Evolutionary conservation across 1,284 basidiomycete genomes (phyloP).

Genomic region (Trichosporon ovoides): DNA sequence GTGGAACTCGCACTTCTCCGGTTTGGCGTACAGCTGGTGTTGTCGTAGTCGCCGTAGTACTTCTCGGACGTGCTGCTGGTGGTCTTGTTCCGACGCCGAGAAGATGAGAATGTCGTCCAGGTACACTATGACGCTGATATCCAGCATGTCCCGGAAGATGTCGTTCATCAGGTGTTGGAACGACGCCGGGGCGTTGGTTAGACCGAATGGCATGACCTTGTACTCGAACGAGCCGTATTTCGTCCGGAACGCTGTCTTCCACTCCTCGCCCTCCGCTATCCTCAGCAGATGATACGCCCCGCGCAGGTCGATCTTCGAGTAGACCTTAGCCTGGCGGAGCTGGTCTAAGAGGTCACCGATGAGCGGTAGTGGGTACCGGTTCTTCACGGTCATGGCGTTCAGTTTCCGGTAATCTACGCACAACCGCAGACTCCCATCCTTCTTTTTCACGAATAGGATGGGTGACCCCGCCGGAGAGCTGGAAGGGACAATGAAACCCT

Average conservation of each 20-base stretch:
- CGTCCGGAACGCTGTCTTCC: constrained; percentile 47
- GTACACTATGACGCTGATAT: constrained; percentile 37
- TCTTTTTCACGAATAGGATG: constrained; percentile 54
- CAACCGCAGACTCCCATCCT: constrained; percentile 48
- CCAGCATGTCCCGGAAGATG: constrained; percentile 30
- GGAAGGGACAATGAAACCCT: constrained; percentile 36
- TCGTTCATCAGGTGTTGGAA: constrained; percentile 44
- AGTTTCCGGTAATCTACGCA: constrained; percentile 52
- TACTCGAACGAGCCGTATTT: constrained; percentile 47
- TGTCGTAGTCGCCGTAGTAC: constrained; percentile 47
- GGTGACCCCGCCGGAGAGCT: constrained; percentile 43
- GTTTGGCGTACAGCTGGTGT: constrained; percentile 43
- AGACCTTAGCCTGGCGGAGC: constrained; percentile 35
- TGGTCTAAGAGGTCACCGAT: constrained; percentile 31
- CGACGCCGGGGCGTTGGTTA: constrained; percentile 48
- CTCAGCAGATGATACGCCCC: constrained; percentile 38
- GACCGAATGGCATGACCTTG: constrained; percentile 49
- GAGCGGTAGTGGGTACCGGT: constrained; percentile 32
- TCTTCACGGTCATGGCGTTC: constrained; percentile 50
- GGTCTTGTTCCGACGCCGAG: constrained; percentile 49
- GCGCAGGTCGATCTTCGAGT: constrained; percentile 41
- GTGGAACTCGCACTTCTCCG: constrained; percentile 50
- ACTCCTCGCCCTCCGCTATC: constrained; percentile 34
- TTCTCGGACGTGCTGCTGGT: constrained; percentile 25
- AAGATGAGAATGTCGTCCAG: constrained; percentile 49